Conservation (phyloP, 345 rosid genomes). For the Salix dunnii region DNA sequence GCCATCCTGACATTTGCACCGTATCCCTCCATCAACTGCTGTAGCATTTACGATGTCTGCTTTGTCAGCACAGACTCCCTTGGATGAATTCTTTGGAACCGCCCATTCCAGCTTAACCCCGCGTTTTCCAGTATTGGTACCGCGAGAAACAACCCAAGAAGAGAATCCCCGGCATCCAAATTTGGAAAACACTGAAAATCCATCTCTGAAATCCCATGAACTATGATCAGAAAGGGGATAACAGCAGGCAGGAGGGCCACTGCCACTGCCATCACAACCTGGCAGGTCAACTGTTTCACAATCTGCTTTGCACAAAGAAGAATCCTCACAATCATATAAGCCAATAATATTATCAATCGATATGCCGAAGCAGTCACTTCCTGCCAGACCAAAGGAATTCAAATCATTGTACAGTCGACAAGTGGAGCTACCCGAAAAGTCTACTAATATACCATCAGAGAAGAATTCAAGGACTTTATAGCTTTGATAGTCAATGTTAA, state of each 20-base stretch:
- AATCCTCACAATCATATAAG: slow-evolving; percentile 80
- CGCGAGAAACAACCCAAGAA: slow-evolving; percentile 64
- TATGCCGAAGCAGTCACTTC: slow-evolving; percentile 45
- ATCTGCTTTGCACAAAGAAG: slow-evolving; percentile 63
- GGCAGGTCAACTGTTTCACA: slow-evolving; percentile 66
- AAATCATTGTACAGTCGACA: slow-evolving; percentile 69
- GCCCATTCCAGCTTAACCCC: slow-evolving; percentile 91
- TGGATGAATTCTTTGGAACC: slow-evolving; percentile 50
- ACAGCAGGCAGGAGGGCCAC: slow-evolving; percentile 63
- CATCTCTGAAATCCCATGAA: slow-evolving; percentile 56
- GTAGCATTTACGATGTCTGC: slow-evolving; percentile 61
- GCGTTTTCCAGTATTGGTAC: slow-evolving; percentile 49
- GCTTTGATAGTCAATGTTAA: slow-evolving; percentile 41
- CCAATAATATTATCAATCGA: slow-evolving; percentile 70
- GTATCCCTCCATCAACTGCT: slow-evolving; percentile 45
- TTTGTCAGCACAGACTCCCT: slow-evolving; percentile 38
- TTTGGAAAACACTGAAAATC: slow-evolving; percentile 59
- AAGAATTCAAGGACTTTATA: slow-evolving; percentile 61
- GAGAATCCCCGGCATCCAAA: slow-evolving; percentile 82
- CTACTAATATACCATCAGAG: slow-evolving; percentile 66
- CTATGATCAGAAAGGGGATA: slow-evolving; percentile 77
- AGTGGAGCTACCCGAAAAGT: slow-evolving; percentile 50
- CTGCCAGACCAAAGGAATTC: slow-evolving; percentile 48
- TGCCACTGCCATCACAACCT: slow-evolving; percentile 50
- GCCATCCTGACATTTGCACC: slow-evolving; percentile 71